Percentiles rank a stretch among this genome's conserved stretches.
Evolutionary conservation across 1,139 yeast genomes (phyloP).

Genomic region (Petasospora rhodanensis): DNA sequence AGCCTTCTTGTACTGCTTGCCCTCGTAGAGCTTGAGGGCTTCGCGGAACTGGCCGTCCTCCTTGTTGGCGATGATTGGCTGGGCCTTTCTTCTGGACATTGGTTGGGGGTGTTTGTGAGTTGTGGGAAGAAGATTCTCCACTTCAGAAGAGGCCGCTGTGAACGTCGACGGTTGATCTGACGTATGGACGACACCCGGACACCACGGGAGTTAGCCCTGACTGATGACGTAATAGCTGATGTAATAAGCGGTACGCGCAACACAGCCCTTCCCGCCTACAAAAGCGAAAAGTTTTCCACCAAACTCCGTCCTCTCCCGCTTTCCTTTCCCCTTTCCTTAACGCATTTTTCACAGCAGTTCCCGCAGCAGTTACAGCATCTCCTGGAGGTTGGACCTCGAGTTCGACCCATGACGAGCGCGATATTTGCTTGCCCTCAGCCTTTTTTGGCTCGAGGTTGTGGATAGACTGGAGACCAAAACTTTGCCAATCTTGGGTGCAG

Average conservation of each 20-base stretch:
- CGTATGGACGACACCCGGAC: too few relatives aligned
- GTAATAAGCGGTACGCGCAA: too few relatives aligned
- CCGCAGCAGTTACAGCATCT: constrained; percentile 59
- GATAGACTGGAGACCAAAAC: constrained; percentile 62
- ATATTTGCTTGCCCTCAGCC: constrained; percentile 35
- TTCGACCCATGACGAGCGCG: constrained; percentile 74
- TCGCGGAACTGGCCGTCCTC: constrained; percentile 55
- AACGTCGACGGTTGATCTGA: too few relatives aligned
- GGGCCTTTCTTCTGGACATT: constrained; percentile 17
- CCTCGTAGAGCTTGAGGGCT: constrained; percentile 79
- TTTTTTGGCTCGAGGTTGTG: constrained; percentile 20
- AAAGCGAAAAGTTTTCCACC: too few relatives aligned
- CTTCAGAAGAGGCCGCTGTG: too few relatives aligned
- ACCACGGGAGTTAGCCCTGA: too few relatives aligned
- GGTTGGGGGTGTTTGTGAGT: too few relatives aligned
- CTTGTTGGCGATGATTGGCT: constrained; percentile 18
- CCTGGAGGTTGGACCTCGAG: constrained; percentile 75
- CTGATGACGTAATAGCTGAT: too few relatives aligned
- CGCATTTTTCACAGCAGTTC: constrained; percentile 70
- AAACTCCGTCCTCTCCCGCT: too few relatives aligned
- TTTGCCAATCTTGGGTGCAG: constrained; percentile 80
- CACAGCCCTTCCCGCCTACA: neutral
- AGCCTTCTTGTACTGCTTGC: constrained; percentile 83
- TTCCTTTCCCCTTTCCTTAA: constrained; percentile 24
- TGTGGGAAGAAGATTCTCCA: too few relatives aligned